These are phyloP conservation scores for Cenchrus fungigraminus DNA, from an alignment of 176 grass and related monocot genomes.

Conservation along the genomic window DNA sequence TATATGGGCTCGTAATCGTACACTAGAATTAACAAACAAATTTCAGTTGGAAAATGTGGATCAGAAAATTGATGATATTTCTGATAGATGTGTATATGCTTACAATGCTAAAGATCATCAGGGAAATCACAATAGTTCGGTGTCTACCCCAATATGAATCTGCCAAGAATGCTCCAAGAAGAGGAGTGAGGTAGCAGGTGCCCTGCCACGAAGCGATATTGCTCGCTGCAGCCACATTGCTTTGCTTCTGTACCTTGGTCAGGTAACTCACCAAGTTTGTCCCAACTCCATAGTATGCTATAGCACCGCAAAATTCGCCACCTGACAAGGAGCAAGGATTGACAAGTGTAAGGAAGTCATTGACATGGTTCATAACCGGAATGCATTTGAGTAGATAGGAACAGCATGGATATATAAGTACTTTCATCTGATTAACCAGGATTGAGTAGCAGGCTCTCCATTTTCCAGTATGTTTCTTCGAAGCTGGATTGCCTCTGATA, in stretches of 20 bases:
- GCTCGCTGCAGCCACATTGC: slow-evolving; percentile 59
- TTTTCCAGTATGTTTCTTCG: slow-evolving; percentile 22
- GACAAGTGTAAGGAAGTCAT: background rate
- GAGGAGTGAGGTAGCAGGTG: slow-evolving; percentile 62
- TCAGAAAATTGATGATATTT: background rate
- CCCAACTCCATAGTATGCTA: slow-evolving; percentile 63
- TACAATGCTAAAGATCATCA: slow-evolving; percentile 55
- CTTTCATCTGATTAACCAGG: slow-evolving; percentile 4
- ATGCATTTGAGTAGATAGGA: background rate
- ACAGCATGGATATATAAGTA: background rate
- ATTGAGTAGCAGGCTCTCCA: slow-evolving; percentile 49
- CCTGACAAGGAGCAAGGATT: slow-evolving; percentile 14
- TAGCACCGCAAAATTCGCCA: slow-evolving; percentile 56
- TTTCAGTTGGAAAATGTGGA: background rate
- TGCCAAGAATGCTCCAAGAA: slow-evolving; percentile 70
- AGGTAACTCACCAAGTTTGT: slow-evolving; percentile 75
- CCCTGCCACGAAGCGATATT: slow-evolving; percentile 67
- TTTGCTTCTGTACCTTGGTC: slow-evolving; percentile 53
- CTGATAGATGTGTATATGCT: background rate
- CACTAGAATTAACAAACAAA: background rate
- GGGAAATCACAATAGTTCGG: slow-evolving; percentile 51
- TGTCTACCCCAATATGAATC: slow-evolving; percentile 77
- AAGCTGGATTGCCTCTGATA: slow-evolving; percentile 18
- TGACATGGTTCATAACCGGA: background rate
- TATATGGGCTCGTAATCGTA: background rate